These are phyloP conservation scores for Pichia sporocuriosa DNA, from an alignment of 805 yeast species.

Conservation along the genomic window DNA sequence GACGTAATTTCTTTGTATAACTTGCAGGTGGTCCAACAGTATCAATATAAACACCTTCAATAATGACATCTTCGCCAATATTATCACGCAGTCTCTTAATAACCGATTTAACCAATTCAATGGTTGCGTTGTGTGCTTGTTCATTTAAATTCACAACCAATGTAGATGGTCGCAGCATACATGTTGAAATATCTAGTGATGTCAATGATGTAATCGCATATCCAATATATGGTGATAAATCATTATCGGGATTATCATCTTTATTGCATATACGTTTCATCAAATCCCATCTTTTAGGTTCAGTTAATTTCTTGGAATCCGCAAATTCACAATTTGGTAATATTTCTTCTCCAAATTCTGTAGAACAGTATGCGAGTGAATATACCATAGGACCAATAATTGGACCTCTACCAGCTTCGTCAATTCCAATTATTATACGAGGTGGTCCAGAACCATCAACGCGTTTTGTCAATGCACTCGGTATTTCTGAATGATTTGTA, in stretches of 20 bases:
- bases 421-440: slow-evolving; percentile 66
- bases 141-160: slow-evolving; percentile 70
- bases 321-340: slow-evolving; percentile 73
- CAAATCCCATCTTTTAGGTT: slow-evolving; percentile 55
- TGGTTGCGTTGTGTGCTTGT: slow-evolving; percentile 95
- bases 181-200: slow-evolving; percentile 78
- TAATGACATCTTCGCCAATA: slow-evolving; percentile 42
- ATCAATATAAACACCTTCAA: slow-evolving; percentile 77
- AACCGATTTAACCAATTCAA: slow-evolving; percentile 62
- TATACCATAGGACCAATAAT: slow-evolving; percentile 98
- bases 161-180: slow-evolving; percentile 65
- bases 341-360: slow-evolving; percentile 37
- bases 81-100: slow-evolving; percentile 31
- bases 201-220: slow-evolving; percentile 85
- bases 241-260: slow-evolving; percentile 26
- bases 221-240: slow-evolving; percentile 40
- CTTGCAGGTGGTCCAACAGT: slow-evolving; percentile 94
- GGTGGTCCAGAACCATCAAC: neutral
- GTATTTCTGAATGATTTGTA: slow-evolving; percentile 2
- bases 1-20: slow-evolving; percentile 69
- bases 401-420: slow-evolving; percentile 99
- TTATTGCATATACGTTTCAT: slow-evolving; percentile 50
- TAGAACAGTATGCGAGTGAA: slow-evolving; percentile 73
- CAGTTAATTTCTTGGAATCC: slow-evolving; percentile 85
- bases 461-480: neutral